Percentiles rank a stretch among this genome's conserved stretches.
phyloP scores from a whole-genome alignment of 2,329 filamentous ascomycete genomes.

The Leptoxyphium fumago region DNA sequence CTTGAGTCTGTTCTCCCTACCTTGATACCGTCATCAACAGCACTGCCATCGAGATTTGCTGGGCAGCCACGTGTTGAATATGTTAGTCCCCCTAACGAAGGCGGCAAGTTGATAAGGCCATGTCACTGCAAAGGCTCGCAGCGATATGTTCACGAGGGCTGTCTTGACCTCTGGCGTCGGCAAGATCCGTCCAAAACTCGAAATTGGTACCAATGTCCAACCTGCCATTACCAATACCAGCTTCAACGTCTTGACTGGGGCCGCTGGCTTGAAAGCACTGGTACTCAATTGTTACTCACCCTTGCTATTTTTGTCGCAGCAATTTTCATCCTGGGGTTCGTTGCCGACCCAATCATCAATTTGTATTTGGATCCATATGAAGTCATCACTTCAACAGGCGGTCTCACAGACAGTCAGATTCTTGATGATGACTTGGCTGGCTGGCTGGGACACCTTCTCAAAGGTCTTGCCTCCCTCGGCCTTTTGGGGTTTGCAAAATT shows the following conservation, averaged over 20 bases:
- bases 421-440: conserved; percentile 38
- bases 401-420: conserved; percentile 16
- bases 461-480: conserved; percentile 81
- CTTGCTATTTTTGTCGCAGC: conserved; percentile 52
- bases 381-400: conserved; percentile 21
- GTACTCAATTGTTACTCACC: conserved; percentile 57
- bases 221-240: conserved; percentile 71
- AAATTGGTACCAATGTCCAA: conserved; percentile 78
- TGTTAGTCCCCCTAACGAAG: conserved; percentile 47
- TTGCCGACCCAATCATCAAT: conserved; percentile 85
- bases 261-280: conserved; percentile 39
- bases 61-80: conserved; percentile 48
- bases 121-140: conserved; percentile 90
- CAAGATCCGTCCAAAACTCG: conserved; percentile 51
- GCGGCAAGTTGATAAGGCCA: conserved; percentile 69
- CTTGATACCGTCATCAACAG: conserved; percentile 34
- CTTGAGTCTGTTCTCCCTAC: conserved; percentile 55
- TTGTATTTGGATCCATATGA: conserved; percentile 63
- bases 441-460: conserved; percentile 75
- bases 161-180: conserved; percentile 68
- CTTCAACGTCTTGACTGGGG: conserved; percentile 66
- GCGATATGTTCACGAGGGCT: conserved; percentile 87
- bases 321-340: conserved; percentile 73
- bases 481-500: conserved; percentile 75
- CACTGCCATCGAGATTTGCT: conserved; percentile 40